Conservation (phyloP, 2,329 filamentous ascomycete species). For the Microdochium paspali region DNA sequence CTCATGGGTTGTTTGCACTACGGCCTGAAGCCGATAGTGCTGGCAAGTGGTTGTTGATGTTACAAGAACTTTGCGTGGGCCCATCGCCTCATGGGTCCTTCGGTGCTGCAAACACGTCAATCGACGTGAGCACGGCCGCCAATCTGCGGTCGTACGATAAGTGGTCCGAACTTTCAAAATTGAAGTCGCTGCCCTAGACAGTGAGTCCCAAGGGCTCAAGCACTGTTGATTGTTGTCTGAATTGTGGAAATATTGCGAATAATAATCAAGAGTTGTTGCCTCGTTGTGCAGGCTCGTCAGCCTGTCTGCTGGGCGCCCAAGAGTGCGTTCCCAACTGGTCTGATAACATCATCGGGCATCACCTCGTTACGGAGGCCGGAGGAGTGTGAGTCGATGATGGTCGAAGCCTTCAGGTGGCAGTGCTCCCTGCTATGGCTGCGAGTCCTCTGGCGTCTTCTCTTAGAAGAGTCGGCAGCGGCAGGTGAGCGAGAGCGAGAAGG, state of each 20-base stretch:
- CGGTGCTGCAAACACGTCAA: no score
- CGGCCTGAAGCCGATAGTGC: no score
- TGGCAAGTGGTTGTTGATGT: no score
- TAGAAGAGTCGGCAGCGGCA: conserved; percentile 11
- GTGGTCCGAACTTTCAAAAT: no score
- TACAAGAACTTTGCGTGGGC: no score
- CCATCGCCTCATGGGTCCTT: no score
- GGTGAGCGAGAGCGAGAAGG: conserved; percentile 25
- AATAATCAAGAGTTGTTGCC: background rate
- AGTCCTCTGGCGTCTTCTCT: conserved; percentile 25
- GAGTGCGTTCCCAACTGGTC: background rate
- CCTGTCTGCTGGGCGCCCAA: background rate
- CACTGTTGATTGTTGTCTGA: background rate
- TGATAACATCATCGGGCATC: background rate
- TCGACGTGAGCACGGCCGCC: no score
- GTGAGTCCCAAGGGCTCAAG: no score
- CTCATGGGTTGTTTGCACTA: no score
- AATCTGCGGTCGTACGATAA: no score
- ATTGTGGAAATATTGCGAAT: background rate
- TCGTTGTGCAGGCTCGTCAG: background rate
- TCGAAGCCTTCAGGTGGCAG: background rate
- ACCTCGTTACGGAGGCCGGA: background rate
- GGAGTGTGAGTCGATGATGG: background rate
- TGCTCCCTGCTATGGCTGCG: conserved; percentile 22
- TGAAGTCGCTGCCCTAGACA: no score